Conservation (phyloP, 176 grass and related monocot genomes). For the Poa annua region DNA sequence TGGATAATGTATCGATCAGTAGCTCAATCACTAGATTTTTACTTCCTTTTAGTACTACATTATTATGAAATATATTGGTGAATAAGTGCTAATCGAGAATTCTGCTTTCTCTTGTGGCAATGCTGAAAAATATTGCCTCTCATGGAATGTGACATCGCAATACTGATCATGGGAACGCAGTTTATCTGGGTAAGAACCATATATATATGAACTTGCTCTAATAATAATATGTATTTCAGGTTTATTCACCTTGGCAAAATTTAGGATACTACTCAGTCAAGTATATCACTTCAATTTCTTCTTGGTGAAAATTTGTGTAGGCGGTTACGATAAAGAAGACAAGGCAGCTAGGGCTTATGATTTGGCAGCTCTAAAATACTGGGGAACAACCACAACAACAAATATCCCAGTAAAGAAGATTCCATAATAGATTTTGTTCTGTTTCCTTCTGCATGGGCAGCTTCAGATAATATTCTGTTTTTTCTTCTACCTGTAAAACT, state of each 20-base stretch:
- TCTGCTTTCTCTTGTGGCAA: conserved; percentile 14
- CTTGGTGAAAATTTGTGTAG: conserved; percentile 25
- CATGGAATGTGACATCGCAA: conserved; percentile 20
- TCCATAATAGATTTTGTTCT: not conserved
- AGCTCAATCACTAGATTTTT: not conserved
- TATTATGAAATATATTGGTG: not conserved
- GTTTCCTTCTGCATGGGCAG: conserved; percentile 1
- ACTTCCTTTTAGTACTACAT: not conserved
- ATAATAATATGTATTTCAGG: not conserved
- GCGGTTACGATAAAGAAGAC: conserved; percentile 75
- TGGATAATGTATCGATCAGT: not conserved
- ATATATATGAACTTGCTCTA: not conserved
- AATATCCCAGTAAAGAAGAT: conserved; percentile 64
- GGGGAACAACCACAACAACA: conserved; percentile 72
- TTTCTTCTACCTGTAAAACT: not conserved
- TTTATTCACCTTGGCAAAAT: no score
- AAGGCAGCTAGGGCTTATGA: conserved; percentile 81
- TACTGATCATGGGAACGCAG: conserved; percentile 38
- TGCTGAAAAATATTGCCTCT: not conserved
- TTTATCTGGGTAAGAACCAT: conserved; percentile 62
- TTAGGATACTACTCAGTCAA: not conserved
- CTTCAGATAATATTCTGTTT: not conserved
- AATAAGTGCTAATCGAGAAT: conserved; percentile 25
- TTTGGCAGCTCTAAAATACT: conserved; percentile 82
- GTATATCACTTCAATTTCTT: not conserved